A percentile compares a stretch with the other conserved stretches of the same genome.
Evolutionary conservation across 805 yeast species (phyloP).

Genomic region (Jamesozyma hellenica): DNA sequence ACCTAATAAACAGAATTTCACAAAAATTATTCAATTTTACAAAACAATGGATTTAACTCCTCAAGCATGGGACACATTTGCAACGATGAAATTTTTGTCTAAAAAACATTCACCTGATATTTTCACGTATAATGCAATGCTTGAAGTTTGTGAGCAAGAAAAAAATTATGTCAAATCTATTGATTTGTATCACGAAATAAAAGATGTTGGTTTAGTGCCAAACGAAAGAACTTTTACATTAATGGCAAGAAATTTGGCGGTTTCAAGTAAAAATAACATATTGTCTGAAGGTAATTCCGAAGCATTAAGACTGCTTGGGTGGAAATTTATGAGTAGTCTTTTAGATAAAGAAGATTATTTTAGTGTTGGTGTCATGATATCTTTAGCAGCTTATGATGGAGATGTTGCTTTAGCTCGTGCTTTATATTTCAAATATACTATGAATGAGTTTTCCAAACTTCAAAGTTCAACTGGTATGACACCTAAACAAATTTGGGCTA

Average conservation of each 20-base stretch:
- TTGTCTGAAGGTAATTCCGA: slow-evolving; percentile 24
- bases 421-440: slow-evolving; percentile 39
- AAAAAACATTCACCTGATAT: slow-evolving; percentile 55
- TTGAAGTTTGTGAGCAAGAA: slow-evolving; percentile 52
- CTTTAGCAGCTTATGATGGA: slow-evolving; percentile 70
- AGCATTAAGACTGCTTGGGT: slow-evolving; percentile 39
- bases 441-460: slow-evolving; percentile 20
- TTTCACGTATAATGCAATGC: slow-evolving; percentile 59
- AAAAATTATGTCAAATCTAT: slow-evolving; percentile 63
- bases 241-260: slow-evolving; percentile 22
- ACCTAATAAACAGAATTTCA: slow-evolving; percentile 24
- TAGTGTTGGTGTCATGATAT: slow-evolving; percentile 50
- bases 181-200: slow-evolving; percentile 67
- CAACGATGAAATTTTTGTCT: slow-evolving; percentile 75
- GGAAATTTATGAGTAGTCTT: slow-evolving; percentile 68
- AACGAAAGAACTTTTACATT: slow-evolving; percentile 13
- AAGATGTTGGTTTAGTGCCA: slow-evolving; percentile 19
- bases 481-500: slow-evolving; percentile 13
- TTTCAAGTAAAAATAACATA: slow-evolving; percentile 19
- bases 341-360: slow-evolving; percentile 29
- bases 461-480: slow-evolving; percentile 2
- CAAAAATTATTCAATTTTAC: slow-evolving; percentile 24
- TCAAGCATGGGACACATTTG: slow-evolving; percentile 67
- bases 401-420: slow-evolving; percentile 68
- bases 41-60: slow-evolving; percentile 8